These are phyloP conservation scores for Tetrapisispora arboricola DNA, from an alignment of 805 yeast species.

Conservation along the genomic window DNA sequence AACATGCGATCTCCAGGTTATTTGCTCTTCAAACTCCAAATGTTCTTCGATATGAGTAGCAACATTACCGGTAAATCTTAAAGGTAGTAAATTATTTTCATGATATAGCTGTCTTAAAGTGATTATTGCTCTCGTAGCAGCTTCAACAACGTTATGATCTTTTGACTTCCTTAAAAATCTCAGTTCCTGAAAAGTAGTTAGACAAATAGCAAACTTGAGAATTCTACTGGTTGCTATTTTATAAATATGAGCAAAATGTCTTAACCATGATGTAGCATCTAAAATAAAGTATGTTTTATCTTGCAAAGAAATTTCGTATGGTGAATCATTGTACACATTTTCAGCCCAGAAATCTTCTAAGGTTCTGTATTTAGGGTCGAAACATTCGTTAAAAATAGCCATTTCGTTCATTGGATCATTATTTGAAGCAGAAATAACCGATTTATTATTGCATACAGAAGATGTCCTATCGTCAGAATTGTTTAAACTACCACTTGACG, in stretches of 20 bases:
- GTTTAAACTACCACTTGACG: not conserved
- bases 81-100: constrained; percentile 45
- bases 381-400: constrained; percentile 13
- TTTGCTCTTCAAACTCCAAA: constrained; percentile 61
- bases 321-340: constrained; percentile 7
- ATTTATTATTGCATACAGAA: not conserved
- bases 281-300: constrained; percentile 45
- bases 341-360: constrained; percentile 35
- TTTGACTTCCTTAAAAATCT: constrained; percentile 59
- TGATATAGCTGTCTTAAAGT: constrained; percentile 56
- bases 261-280: constrained; percentile 74
- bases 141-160: constrained; percentile 65
- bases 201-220: constrained; percentile 53
- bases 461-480: not conserved
- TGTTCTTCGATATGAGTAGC: constrained; percentile 64
- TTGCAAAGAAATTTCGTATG: not conserved
- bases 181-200: constrained; percentile 70
- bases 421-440: not conserved
- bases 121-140: constrained; percentile 72
- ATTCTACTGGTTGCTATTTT: constrained; percentile 55
- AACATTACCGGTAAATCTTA: constrained; percentile 59
- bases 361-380: constrained; percentile 15
- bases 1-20: constrained; percentile 61
- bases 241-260: constrained; percentile 67
- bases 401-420: constrained; percentile 9